Base-by-base conservation (phyloP, 2,329 filamentous ascomycete genomes). In the Knufia petricola region DNA sequence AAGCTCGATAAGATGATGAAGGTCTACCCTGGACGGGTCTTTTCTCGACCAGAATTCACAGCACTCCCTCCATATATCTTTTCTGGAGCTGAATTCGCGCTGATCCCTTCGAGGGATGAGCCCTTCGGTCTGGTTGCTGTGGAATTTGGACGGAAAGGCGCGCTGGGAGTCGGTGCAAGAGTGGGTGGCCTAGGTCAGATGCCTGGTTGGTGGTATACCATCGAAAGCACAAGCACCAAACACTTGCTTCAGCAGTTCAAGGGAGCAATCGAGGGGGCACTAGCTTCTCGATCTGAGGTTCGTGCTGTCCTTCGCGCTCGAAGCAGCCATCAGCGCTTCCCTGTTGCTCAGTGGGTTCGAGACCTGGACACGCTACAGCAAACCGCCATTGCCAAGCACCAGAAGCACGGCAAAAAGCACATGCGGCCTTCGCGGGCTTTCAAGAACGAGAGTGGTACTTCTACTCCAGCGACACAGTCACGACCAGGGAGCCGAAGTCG, bases 141-240 rank as follows among this genome's bases (percentile, higher is more conserved):
- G 41, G 76, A 79, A 52, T 79, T 79, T 53, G 76, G 76, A 44
- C 66, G 76, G 26, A 78, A 79, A 61, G 76, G 76, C 57, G 76
- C 76, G 13, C 66, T 79, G 34, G 76, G 76, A 58, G 74, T 79
- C 34, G 76, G 76, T 26, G 72, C 74, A 13, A 66, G 75, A 34
- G 76, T 79, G 21, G 76, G 76, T 54, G 76, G 76, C 49, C 64
- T 78, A 15, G 74, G 76, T n/a, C 72, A 76, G 52, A 78, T 79
- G 75, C 76, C 76, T 9, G 76, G 76, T 10, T 78, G 75, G 69
- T 79, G 76, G 76, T 79, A 72, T 59, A 78, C 76, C 0, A 70
- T 79, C 52, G 76, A 79, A 59, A 76, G 73, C 1, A 74, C 69
- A 23, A 71, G 71, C 1, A 74, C 75, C 1, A 70, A 69, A 49